Base-by-base conservation (phyloP, 768 basidiomycete species). In the Amanita rubescens region DNA sequence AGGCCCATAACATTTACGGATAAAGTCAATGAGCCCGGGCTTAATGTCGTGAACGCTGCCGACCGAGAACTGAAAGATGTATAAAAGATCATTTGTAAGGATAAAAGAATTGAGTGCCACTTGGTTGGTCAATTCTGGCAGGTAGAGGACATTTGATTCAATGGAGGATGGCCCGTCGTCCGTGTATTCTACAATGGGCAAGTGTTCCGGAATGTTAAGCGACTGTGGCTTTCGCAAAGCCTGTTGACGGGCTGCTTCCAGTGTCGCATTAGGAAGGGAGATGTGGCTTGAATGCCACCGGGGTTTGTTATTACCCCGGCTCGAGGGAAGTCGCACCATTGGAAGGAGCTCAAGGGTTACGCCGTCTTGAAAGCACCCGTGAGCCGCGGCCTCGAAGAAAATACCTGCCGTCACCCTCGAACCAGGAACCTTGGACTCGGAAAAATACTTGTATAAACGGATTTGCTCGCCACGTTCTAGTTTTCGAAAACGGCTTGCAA, bases 41-140 rank as follows among this genome's bases (percentile, higher is more conserved):
- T 58, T 58, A 33, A 58, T 58, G 7, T 39, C 27, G 45, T 58
- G 66, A 30, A 42, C 44, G 15, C 8, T 15, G 17, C 19, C 54
- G 10, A 55, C 37, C 9, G 60, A 50, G 54, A 60, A 55, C 42
- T 57, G 55, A 51, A 58, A 57, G 48, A 59, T 41, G 53, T 41
- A 56, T 47, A 60, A 43, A 53, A 51, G 19, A 45, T 38, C 49
- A 20, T 57, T 22, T 51, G 48, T 19, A 54, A 57, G 24, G 30
- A 54, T 30, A 32, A 54, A 50, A 5, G 12, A 9, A 42, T 41
- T 4, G 35, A 57, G 48, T 39, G 43, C 55, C 12, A 19, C 48
- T 46, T 27, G 24, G 25, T 46, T 46, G 5, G 25, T 46, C 44
- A 46, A 46, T 46, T 46, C 25, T 30, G 44, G 44, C 44, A 46